These are phyloP conservation scores for Kwoniella newhampshirensis DNA, from an alignment of 768 basidiomycete genomes.

Conservation along the genomic window DNA sequence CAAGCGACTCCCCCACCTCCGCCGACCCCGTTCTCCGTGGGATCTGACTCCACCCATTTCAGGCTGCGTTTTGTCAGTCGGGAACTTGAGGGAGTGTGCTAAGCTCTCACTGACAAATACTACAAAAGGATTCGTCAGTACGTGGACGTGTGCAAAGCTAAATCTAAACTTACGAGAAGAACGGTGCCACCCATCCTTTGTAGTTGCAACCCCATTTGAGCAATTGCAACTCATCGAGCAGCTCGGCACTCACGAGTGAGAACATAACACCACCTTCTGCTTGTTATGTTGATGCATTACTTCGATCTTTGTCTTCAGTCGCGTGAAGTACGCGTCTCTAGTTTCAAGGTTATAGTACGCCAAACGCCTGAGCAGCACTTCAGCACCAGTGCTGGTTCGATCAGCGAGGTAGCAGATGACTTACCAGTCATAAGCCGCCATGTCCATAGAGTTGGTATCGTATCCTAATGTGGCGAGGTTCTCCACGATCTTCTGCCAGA, in stretches of 20 bases:
- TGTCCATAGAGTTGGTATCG: constrained; percentile 60
- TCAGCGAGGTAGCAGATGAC: background rate
- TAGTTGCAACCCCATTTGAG: constrained; percentile 2
- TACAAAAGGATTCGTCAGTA: constrained; percentile 44
- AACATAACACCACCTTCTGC: constrained; percentile 71
- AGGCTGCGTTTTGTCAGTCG: constrained; percentile 59
- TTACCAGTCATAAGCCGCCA: constrained; percentile 77
- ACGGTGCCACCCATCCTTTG: constrained; percentile 52
- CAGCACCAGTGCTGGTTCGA: background rate
- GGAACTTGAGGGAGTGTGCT: background rate
- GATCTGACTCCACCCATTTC: constrained; percentile 88
- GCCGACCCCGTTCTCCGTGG: constrained; percentile 63
- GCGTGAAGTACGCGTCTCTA: constrained; percentile 52
- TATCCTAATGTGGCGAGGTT: constrained; percentile 91
- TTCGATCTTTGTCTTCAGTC: constrained; percentile 77
- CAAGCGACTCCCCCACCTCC: constrained; percentile 71
- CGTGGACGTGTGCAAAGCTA: background rate
- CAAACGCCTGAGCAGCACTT: constrained; percentile 35
- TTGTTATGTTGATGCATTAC: constrained; percentile 69
- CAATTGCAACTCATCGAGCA: background rate
- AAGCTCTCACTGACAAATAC: constrained; percentile 72
- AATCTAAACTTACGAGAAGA: constrained; percentile 28
- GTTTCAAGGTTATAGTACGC: constrained; percentile 82
- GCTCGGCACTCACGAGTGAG: constrained; percentile 58
- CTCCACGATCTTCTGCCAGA: constrained; percentile 79